A percentile compares a stretch with the other conserved stretches of the same genome.
Conservation (phyloP, 2,329 filamentous ascomycete species). For the Microsporum ferrugineum region DNA sequence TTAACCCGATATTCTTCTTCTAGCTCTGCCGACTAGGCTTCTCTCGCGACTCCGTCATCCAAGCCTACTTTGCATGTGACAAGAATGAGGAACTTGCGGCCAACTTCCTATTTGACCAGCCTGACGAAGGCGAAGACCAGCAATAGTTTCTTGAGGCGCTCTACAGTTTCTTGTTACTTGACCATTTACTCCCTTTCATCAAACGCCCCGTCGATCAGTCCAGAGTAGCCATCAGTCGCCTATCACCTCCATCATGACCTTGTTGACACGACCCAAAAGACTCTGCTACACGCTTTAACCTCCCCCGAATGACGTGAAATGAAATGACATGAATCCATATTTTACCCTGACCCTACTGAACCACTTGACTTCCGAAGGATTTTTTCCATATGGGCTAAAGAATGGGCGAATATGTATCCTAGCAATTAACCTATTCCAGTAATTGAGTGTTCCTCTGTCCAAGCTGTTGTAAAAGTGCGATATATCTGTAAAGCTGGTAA, state of each 20-base stretch:
- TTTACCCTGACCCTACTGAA: not conserved
- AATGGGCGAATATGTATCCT: not conserved
- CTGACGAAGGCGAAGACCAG: slow-evolving; percentile 56
- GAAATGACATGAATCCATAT: slow-evolving; percentile 1
- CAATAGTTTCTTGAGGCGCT: not conserved
- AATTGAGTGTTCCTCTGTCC: not conserved
- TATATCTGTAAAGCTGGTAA: not conserved
- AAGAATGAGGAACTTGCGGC: slow-evolving; percentile 98
- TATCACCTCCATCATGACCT: not conserved
- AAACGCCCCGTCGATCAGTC: not conserved
- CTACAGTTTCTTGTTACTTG: not conserved
- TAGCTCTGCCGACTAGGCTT: slow-evolving; percentile 90
- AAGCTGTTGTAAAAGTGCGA: not conserved
- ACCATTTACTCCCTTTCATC: not conserved
- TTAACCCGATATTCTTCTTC: slow-evolving; percentile 1
- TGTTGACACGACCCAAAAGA: not conserved
- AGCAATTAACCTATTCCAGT: not conserved
- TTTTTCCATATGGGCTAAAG: not conserved
- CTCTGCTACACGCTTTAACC: not conserved
- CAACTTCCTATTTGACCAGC: slow-evolving; percentile 96
- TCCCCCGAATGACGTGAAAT: not conserved
- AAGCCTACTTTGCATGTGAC: slow-evolving; percentile 98
- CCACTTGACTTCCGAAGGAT: not conserved
- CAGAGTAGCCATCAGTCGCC: not conserved
- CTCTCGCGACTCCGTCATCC: slow-evolving; percentile 82